Evolutionary conservation across 108 stramenopile species (phyloP).

Genomic region (Pseudonitzschia multiseries): DNA sequence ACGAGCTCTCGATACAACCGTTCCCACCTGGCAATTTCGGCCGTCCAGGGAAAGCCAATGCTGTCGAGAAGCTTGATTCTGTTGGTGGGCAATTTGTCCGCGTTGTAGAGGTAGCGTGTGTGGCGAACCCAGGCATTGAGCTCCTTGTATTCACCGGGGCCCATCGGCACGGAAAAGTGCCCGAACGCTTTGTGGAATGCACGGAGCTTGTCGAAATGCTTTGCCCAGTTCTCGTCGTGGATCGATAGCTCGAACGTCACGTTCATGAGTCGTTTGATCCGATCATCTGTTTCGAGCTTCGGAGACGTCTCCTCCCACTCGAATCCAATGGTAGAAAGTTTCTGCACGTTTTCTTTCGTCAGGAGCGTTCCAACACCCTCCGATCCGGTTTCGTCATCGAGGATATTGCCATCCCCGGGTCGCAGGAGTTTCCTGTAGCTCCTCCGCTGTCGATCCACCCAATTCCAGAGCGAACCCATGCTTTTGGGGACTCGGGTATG

Average conservation of each 20-base stretch:
- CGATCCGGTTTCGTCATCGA: neutral
- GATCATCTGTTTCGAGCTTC: neutral
- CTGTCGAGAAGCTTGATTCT: conserved; percentile 24
- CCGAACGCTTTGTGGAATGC: conserved; percentile 24
- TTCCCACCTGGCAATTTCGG: conserved; percentile 31
- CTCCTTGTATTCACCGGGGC: conserved; percentile 14
- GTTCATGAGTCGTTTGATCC: conserved; percentile 29
- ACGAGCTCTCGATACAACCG: conserved; percentile 24
- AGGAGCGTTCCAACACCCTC: conserved; percentile 1
- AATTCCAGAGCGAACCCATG: conserved; percentile 24
- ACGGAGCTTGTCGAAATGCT: conserved; percentile 23
- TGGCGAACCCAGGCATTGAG: conserved; percentile 33
- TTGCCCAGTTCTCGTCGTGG: conserved; percentile 31
- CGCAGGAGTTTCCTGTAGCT: conserved; percentile 17
- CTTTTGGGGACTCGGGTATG: conserved; percentile 38
- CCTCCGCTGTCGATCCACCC: conserved; percentile 38
- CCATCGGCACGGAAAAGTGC: conserved; percentile 31
- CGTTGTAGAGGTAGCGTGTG: conserved; percentile 32
- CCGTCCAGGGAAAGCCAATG: conserved; percentile 37
- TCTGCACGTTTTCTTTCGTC: conserved; percentile 15
- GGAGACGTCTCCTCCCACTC: conserved; percentile 14
- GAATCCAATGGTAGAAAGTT: conserved; percentile 10
- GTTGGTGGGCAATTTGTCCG: conserved; percentile 16
- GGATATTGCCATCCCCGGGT: neutral
- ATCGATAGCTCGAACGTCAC: conserved; percentile 23